Conservation (phyloP, 176 grass and related monocot genomes). For the Oryza brachyantha region DNA sequence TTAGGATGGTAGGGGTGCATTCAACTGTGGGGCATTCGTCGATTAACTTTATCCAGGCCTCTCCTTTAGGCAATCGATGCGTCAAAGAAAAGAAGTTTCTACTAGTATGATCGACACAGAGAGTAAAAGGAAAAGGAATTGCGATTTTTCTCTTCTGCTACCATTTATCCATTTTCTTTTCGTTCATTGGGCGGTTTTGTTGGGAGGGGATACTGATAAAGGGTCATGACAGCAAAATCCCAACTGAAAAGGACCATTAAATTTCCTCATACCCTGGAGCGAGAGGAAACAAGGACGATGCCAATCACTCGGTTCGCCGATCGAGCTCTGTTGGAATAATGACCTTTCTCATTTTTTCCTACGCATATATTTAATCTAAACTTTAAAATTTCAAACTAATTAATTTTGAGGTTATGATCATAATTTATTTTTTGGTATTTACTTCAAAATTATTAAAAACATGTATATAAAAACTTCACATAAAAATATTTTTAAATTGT, state of each 20-base stretch:
- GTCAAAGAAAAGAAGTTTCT: not conserved
- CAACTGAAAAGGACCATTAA: constrained; percentile 12
- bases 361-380: too few relatives aligned
- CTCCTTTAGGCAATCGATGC: not conserved
- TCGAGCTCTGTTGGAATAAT: constrained; percentile 13
- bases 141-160: not conserved
- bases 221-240: constrained; percentile 34
- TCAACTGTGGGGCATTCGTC: not conserved
- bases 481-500: too few relatives aligned
- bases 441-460: too few relatives aligned
- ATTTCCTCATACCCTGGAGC: constrained; percentile 36
- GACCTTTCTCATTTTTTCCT: too few relatives aligned
- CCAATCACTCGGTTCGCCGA: constrained; percentile 26
- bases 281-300: not conserved
- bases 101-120: too few relatives aligned
- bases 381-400: too few relatives aligned
- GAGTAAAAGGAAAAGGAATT: not conserved
- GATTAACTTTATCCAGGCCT: not conserved
- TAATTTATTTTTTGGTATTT: too few relatives aligned
- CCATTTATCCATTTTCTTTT: not conserved
- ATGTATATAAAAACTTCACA: too few relatives aligned
- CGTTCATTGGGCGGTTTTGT: not conserved
- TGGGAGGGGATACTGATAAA: constrained; percentile 2
- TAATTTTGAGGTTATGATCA: too few relatives aligned
- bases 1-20: not conserved